phyloP scores from a whole-genome alignment of 768 basidiomycete genomes.

The Russula dissimulans region DNA sequence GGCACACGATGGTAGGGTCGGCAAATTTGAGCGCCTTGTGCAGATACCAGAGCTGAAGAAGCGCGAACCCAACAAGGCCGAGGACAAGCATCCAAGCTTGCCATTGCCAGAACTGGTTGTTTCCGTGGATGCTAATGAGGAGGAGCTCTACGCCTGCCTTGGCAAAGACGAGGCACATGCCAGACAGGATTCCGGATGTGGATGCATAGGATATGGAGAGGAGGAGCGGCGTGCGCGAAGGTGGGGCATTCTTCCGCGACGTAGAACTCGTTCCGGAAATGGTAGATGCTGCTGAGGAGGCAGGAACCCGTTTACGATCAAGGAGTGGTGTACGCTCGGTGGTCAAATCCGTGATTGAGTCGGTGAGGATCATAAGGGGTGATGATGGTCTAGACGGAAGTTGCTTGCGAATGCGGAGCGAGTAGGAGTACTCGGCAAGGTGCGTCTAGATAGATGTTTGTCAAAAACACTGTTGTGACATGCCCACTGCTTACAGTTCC shows the following conservation, averaged over 20 bases:
- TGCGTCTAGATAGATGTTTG: constrained; percentile 49
- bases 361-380: constrained; percentile 21
- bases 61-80: constrained; percentile 61
- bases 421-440: constrained; percentile 53
- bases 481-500: constrained; percentile 41
- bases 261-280: constrained; percentile 13
- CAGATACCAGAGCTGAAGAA: constrained; percentile 79
- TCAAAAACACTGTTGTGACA: neutral
- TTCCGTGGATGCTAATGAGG: constrained; percentile 61
- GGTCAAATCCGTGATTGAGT: constrained; percentile 17
- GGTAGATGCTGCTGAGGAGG: constrained; percentile 24
- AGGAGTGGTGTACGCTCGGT: constrained; percentile 53
- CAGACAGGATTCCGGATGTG: constrained; percentile 78
- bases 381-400: constrained; percentile 31
- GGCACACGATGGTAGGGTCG: constrained; percentile 80
- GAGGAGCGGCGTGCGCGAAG: constrained; percentile 44
- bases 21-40: constrained; percentile 73
- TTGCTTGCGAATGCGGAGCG: constrained; percentile 30
- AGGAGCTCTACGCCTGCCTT: constrained; percentile 90
- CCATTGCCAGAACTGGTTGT: constrained; percentile 81
- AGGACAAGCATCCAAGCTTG: constrained; percentile 74
- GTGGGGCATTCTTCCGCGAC: constrained; percentile 19
- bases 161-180: constrained; percentile 88
- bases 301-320: constrained; percentile 31
- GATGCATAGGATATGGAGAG: constrained; percentile 82